Percentiles rank a stretch among this genome's conserved stretches.
Conservation (phyloP, 129 eudicot species). For the Artemisia annua region DNA sequence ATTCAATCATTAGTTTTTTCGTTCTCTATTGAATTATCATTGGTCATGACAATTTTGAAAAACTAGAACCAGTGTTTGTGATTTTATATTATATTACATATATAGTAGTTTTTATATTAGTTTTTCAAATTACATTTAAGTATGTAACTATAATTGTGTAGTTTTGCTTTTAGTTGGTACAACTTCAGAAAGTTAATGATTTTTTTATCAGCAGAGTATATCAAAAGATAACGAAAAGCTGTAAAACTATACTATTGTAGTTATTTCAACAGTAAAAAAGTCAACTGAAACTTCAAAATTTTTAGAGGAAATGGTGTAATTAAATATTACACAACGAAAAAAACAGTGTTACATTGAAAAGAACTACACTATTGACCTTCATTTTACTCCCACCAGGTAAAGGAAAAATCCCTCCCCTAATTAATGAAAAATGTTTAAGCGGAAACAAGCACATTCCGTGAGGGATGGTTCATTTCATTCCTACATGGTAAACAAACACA, state of each 20-base stretch:
- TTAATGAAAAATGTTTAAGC: neutral
- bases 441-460: neutral
- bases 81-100: neutral
- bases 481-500: neutral
- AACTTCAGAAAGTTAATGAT: neutral
- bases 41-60: neutral
- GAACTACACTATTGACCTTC: neutral
- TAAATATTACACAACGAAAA: neutral
- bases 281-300: neutral
- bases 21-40: neutral
- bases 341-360: too few relatives aligned
- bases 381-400: neutral
- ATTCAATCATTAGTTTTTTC: neutral
- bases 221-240: neutral
- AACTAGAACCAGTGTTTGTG: neutral
- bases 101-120: too few relatives aligned
- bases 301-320: neutral
- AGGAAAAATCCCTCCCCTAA: neutral
- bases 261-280: neutral
- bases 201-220: too few relatives aligned
- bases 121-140: neutral
- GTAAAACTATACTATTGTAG: neutral
- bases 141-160: neutral
- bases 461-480: neutral
- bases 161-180: conserved; percentile 3